Evolutionary conservation across 31 red algal species (phyloP), one percentile per base, ranked within the genome.

Genomic region (Asparagopsis taxiformis): DNA sequence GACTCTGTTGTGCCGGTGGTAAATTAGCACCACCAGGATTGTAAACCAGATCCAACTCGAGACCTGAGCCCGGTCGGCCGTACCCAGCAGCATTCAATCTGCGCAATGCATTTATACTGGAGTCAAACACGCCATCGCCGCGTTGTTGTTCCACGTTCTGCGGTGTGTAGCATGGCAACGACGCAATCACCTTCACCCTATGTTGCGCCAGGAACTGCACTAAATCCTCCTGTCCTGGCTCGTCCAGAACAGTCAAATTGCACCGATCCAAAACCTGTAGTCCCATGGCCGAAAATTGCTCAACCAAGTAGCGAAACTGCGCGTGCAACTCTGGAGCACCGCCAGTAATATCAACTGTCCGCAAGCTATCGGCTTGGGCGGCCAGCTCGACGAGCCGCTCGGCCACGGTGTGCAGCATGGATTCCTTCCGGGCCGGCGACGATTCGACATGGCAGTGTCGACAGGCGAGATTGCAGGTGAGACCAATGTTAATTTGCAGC

Each of bases 391-490:
- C 46, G 29, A 94, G 61, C 51, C 88, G 87, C 8, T 79, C 76
- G 4, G 88, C 87, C 17, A 85, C 77, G 46, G 64, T 9, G 13
- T 36, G 30, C 23, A 60, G 63, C 96, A 99, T 99, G 25, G 88
- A 82, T 64, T 99, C 91, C 21, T 31, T 62, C 33, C 96, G 86
- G 35, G 55, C 41, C 19, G 96, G 96, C 36, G 88, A 92, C 16
- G 96, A 94, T 64, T 87, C 96, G 25, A 99, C 96, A 63, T 99
- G 96, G 58, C 96, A 99, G 67, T 99, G 96, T 15, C 48, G 44
- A 63, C 96, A 99, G 7, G 91, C 96, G 31, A 87, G 73, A 61
- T 94, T 99, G 83, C 96, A 99, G 19, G 86, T 94, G 34, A 95
- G 81, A 16, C 96, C 96, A 34, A 99, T 88, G 70, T 99, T 99